Base-by-base conservation (phyloP, 2,329 filamentous ascomycete species). In the Colletotrichum gigasporum region DNA sequence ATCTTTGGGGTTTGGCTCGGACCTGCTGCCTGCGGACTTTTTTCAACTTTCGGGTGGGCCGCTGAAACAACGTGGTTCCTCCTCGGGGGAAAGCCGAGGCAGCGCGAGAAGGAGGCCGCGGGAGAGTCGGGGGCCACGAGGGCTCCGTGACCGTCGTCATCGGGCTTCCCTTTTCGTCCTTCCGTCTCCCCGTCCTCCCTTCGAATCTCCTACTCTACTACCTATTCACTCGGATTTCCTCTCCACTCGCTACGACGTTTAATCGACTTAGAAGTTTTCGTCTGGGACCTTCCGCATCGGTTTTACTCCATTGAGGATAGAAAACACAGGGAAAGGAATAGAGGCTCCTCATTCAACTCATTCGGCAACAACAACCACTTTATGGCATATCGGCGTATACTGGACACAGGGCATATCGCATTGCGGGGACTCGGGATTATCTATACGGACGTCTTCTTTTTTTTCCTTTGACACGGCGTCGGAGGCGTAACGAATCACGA, bases 1-100 rank as follows among this genome's bases (percentile, higher is more conserved):
- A n/a, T 22, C 11, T 30, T 35, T 41, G 26, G 10, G 34, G 14
- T 51, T 56, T 58, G 12, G 48, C 47, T 44, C 16, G 32, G 34
- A 42, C 41, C 53, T n/a, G n/a, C n/a, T n/a, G 24, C 10, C n/a
- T 18, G 55, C 56, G 39, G 24, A 54, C 41, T 22, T 8, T 44
- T 34, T 26, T 34, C 12, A 44, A 28, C 5, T n/a, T 48, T 64
- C 48, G 56, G 48, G 54, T 34, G 56, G 20, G 26, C 32, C 56
- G 48, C 61, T 61, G 61, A 64, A 61, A 63, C 52, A 58, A 30
- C 28, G 53, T 53, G 59, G 59, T 9, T n/a, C n/a, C n/a, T n/a
- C 42, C 44, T 18, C 53, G 52, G 37, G 44, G 44, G 42, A 34
- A 44, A 3, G 20, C 34, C 52, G 53, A 58, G 44, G 42, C 34